Conservation (phyloP, 371 early-diverging fungal genomes). For the Capniomyces stellatus region DNA sequence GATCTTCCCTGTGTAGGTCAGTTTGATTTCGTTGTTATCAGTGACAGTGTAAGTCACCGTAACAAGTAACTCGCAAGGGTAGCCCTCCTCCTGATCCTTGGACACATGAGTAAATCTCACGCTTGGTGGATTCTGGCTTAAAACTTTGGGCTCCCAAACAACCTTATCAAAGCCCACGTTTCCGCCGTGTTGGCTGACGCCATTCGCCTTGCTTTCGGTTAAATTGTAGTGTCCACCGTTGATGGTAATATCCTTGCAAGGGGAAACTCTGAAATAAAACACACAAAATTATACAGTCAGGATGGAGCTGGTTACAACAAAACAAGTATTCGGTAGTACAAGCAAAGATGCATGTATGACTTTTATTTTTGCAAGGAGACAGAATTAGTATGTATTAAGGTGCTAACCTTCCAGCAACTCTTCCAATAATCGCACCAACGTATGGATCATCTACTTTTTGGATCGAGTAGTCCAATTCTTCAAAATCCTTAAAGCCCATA, state of each 20-base stretch:
- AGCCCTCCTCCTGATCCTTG: constrained; percentile 29
- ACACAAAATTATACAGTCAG: not conserved
- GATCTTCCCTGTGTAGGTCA: constrained; percentile 22
- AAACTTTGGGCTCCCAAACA: constrained; percentile 14
- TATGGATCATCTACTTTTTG: constrained; percentile 22
- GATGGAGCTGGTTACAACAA: too few relatives aligned
- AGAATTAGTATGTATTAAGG: too few relatives aligned
- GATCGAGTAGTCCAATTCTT: constrained; percentile 19
- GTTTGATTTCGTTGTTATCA: constrained; percentile 14
- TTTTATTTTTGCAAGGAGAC: too few relatives aligned
- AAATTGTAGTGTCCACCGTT: constrained; percentile 16
- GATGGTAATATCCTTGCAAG: constrained; percentile 24
- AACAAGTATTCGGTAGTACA: too few relatives aligned
- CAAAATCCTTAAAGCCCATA: constrained; percentile 29
- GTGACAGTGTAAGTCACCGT: constrained; percentile 21
- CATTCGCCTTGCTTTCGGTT: constrained; percentile 21
- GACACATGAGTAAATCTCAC: constrained; percentile 18
- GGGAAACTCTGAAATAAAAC: constrained; percentile 19
- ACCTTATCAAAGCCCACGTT: constrained; percentile 16
- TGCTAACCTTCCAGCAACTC: constrained; percentile 14
- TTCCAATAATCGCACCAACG: constrained; percentile 31
- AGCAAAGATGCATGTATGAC: too few relatives aligned
- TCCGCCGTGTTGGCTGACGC: constrained; percentile 23
- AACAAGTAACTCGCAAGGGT: constrained; percentile 27
- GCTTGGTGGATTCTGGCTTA: constrained; percentile 8